A percentile compares a stretch with the other conserved stretches of the same genome.
These are phyloP conservation scores for Populus euphratica DNA, from an alignment of 345 rosid species.

Conservation along the genomic window DNA sequence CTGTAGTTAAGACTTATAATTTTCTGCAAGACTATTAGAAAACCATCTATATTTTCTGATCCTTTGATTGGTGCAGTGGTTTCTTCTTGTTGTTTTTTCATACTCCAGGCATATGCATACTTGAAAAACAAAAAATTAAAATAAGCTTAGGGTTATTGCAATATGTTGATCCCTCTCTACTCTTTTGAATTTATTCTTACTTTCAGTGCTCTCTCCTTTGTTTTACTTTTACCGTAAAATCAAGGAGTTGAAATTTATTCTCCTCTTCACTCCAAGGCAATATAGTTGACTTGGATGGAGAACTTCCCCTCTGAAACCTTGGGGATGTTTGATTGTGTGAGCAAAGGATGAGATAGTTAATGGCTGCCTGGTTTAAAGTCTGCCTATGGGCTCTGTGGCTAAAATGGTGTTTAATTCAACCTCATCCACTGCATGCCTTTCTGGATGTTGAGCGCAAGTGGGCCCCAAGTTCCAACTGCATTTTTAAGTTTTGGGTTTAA, in stretches of 20 bases:
- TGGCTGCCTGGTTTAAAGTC: background rate
- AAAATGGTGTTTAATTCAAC: background rate
- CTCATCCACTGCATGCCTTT: background rate
- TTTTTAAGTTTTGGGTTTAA: background rate
- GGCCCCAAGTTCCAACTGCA: background rate
- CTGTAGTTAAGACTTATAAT: background rate
- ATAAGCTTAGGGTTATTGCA: background rate
- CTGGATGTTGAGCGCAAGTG: background rate
- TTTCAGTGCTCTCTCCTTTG: background rate
- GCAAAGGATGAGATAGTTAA: background rate
- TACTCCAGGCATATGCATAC: background rate
- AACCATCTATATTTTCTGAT: background rate
- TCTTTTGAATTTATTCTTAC: background rate
- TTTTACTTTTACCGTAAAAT: too few relatives aligned
- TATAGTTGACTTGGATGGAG: too few relatives aligned
- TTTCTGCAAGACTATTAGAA: too few relatives aligned
- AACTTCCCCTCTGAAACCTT: background rate
- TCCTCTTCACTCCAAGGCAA: background rate
- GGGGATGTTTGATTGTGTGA: background rate
- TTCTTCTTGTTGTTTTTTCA: background rate
- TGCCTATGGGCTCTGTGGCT: background rate
- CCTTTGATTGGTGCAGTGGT: background rate
- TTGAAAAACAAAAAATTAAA: background rate
- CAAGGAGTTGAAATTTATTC: background rate
- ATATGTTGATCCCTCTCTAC: background rate